Evolutionary conservation across 768 basidiomycete species (phyloP), one percentile per base, ranked within the genome.

Genomic region (Russula ochroleuca): DNA sequence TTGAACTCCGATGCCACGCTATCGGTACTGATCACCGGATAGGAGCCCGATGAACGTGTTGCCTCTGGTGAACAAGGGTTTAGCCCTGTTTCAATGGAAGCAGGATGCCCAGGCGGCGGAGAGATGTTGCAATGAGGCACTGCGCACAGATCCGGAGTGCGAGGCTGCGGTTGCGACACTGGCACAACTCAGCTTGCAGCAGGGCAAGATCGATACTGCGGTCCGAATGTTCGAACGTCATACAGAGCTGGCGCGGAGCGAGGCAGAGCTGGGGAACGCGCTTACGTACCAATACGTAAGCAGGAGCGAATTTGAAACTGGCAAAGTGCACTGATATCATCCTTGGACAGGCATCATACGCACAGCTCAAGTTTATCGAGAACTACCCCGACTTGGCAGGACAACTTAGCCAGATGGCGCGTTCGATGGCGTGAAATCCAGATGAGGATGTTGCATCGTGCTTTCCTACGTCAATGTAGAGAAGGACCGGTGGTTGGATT

Each of bases 111-210:
- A 78, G 8, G 84, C 82, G 1, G 94, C 94, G 1, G 94, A 96
- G 74, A 76, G 78, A 21, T 88, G 93, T 72, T 95, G 94, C 72
- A 79, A 86, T 61, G 90, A 98, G 74, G 97, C 97, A 0, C 80
- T 99, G 23, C 77, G 80, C 54, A 83, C 94, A 60, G 97, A 99
- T 74, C 80, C 90, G 13, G 94, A 94, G 68, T 98, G 96, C 75
- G 97, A 99, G 72, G 92, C 96, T 13, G 97, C 96, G 0, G 88
- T 98, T 5, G 93, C 94, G 19, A 98, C 95, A 1, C 84, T 98
- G 33, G 96, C 96, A 4, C 97, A 99, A 74, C 81, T 99, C 23
- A 85, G 83, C 64, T 75, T 98, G 66, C 96, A 98, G 75, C 93
- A 95, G 75, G 86, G 87, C 71, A 90, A 90, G 77, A 86, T 97